Base-by-base conservation (phyloP, 441 rosid genomes). In the Euphorbia celastroides region DNA sequence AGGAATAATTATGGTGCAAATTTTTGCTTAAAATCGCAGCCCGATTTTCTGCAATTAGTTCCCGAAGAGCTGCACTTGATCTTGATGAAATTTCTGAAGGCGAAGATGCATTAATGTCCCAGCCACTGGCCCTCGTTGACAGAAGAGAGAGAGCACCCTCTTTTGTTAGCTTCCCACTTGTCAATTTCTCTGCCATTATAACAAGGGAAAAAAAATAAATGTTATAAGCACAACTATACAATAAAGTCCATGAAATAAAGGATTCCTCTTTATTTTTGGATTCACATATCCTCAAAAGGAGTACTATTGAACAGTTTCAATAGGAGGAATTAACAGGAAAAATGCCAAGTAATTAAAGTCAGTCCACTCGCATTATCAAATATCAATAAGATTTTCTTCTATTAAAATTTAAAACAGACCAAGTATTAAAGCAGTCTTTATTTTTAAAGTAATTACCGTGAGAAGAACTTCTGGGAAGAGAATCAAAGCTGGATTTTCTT, bases 61-160 rank as follows among this genome's bases (percentile, higher is more conserved):
- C 90, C 0, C 77, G 71, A 0, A 85, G 62, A 0, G 87, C 87
- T 17, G 84, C 86, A 3, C 90, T 78, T 5, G 83, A 81, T 78
- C 83, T 72, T 2, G 72, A 70, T 23, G 87, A 80, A 20, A 85
- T 74, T 51, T 85, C 87, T 0, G 84, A 73, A 1, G 83, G 72
- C 27, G 81, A 77, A 3, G 38, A 34, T 4, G 5, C 9, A 9
- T 34, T 34, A 48, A 72, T 48, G 54, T n/a, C 56, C 79, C 78
- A 74, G 2, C 79, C 60, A 28, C 71, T 77, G 41, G 71, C 58
- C 62, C 61, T 74, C 0, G 79, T 64, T 80, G 90, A 85, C 90
- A 85, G 87, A 85, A 85, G 90, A 85, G 90, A 85, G 90, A 75
- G 80, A 85, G 83, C 90, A 80, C 77, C 58, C 57, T 75, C 83